Percentiles rank a stretch among this genome's conserved stretches.
Evolutionary conservation across 2,329 filamentous ascomycete genomes (phyloP).

Genomic region (Tolypocladium ophioglossoides): DNA sequence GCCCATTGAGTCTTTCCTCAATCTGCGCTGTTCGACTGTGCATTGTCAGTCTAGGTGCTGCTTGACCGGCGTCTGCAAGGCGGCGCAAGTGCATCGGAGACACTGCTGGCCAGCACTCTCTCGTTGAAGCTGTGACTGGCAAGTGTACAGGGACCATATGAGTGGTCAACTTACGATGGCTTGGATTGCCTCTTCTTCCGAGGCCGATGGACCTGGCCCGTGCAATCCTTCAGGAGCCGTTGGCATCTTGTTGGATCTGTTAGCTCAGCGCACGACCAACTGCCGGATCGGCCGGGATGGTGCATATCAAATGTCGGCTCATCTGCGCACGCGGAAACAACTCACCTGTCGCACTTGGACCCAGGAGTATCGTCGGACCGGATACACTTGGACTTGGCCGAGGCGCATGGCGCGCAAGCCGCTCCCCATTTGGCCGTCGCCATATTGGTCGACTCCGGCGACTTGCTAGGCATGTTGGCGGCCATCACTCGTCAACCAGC

Average conservation of each 20-base stretch:
- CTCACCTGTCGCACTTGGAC: constrained; percentile 35
- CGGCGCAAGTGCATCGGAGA: neutral
- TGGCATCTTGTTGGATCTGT: constrained; percentile 26
- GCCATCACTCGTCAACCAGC: constrained; percentile 1
- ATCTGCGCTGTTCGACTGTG: constrained; percentile 37
- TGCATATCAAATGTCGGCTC: neutral
- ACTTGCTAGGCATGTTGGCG: constrained; percentile 1
- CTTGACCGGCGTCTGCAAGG: neutral
- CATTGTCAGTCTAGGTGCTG: neutral
- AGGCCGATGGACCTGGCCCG: constrained; percentile 34
- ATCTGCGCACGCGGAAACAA: neutral
- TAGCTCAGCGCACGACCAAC: neutral
- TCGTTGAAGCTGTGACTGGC: neutral
- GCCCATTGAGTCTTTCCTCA: constrained; percentile 36
- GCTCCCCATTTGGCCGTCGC: constrained; percentile 36
- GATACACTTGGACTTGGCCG: constrained; percentile 40
- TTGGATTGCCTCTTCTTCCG: constrained; percentile 40
- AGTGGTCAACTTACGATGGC: constrained; percentile 34
- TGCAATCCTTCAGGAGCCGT: constrained; percentile 36
- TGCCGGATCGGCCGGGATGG: neutral
- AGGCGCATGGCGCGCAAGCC: constrained; percentile 36
- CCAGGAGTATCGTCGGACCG: constrained; percentile 24
- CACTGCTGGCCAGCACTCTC: neutral
- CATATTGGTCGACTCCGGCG: constrained; percentile 16
- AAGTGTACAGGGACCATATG: neutral